Evolutionary conservation across 2,329 filamentous ascomycete genomes (phyloP), one percentile per base, ranked within the genome.

Genomic region (Lecanicillium sp.): DNA sequence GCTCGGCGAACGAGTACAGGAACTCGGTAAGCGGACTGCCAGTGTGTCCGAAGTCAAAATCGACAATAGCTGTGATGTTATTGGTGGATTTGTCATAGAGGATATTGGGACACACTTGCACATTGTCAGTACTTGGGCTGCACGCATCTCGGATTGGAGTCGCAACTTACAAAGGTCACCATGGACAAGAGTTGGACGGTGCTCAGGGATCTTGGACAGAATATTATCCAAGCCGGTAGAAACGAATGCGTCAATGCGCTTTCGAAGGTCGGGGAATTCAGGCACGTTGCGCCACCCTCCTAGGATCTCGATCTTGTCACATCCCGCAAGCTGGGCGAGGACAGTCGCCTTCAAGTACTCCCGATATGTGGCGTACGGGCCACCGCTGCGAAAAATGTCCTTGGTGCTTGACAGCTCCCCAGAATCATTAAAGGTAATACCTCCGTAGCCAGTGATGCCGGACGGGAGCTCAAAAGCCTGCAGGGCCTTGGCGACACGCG

Each of bases 11-110:
- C 11, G 44, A 48, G 44, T 41, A 48, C 5, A 48, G 5, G 27
- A 41, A 40, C 23, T 48, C 44, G 8, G 44, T 48, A 8, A 48
- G 6, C 3, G 29, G 12, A 27, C 26, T 40, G 19, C 44, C 44
- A 20, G 41, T n/a, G n/a, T 48, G 44, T 5, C 36, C 44, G 35
- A 48, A 48, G 36, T 48, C 44, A 41, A 48, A 48, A 23, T 48
- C 44, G 1, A 48, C 5, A 8, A 48, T 19, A 11, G 36, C 44
- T 19, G 23, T n/a, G n/a, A 48, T 14, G 3, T 19, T 15, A 26
- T 48, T 48, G 2, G 36, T 27, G 2, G 10, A 4, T 10, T 23
- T 11, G 37, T 48, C 37, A 12, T 45, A 45, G 11, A 44, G 27
- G 10, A 50, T 35, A 36, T 50, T 50, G 14, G 48, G 41, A n/a